These are phyloP conservation scores for Aspergillus aculeatinus DNA, from an alignment of 2,329 filamentous ascomycete genomes.

Conservation along the genomic window DNA sequence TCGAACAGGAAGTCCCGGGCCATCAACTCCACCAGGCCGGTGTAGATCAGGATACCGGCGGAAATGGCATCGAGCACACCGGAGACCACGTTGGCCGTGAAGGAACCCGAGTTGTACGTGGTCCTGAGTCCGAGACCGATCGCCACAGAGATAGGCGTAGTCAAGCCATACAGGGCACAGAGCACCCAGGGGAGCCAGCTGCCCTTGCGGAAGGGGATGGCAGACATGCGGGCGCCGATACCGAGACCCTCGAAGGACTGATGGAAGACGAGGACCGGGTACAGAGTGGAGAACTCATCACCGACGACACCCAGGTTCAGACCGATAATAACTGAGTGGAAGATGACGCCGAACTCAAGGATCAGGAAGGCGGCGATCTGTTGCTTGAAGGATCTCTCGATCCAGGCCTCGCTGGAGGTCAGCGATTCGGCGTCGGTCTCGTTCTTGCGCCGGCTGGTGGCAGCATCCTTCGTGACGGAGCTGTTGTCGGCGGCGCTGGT, in stretches of 20 bases:
- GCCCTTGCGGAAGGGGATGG: slow-evolving; percentile 51
- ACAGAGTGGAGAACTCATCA: slow-evolving; percentile 57
- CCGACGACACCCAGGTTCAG: slow-evolving; percentile 61
- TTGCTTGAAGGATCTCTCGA: slow-evolving; percentile 34
- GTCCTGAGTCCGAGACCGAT: slow-evolving; percentile 13
- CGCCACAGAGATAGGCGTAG: slow-evolving; percentile 14
- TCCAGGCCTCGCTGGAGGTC: neutral
- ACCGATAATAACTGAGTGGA: slow-evolving; percentile 65
- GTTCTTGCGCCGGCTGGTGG: neutral
- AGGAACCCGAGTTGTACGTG: slow-evolving; percentile 13
- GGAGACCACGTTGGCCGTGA: slow-evolving; percentile 9
- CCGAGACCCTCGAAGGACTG: slow-evolving; percentile 64
- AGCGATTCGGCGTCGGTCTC: slow-evolving; percentile 4
- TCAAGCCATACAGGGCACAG: slow-evolving; percentile 13
- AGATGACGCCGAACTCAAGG: slow-evolving; percentile 62
- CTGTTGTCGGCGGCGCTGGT: slow-evolving; percentile 8
- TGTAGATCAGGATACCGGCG: slow-evolving; percentile 15
- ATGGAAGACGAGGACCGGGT: slow-evolving; percentile 63
- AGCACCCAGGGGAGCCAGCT: slow-evolving; percentile 14
- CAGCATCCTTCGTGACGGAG: neutral
- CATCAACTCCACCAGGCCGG: slow-evolving; percentile 12
- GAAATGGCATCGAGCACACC: slow-evolving; percentile 14
- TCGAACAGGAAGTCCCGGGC: slow-evolving; percentile 17
- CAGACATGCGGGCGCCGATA: slow-evolving; percentile 60
- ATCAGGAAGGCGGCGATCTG: slow-evolving; percentile 45